These are phyloP conservation scores for Nicotiana noctiflora DNA, from an alignment of 257 asterid species.

Conservation along the genomic window DNA sequence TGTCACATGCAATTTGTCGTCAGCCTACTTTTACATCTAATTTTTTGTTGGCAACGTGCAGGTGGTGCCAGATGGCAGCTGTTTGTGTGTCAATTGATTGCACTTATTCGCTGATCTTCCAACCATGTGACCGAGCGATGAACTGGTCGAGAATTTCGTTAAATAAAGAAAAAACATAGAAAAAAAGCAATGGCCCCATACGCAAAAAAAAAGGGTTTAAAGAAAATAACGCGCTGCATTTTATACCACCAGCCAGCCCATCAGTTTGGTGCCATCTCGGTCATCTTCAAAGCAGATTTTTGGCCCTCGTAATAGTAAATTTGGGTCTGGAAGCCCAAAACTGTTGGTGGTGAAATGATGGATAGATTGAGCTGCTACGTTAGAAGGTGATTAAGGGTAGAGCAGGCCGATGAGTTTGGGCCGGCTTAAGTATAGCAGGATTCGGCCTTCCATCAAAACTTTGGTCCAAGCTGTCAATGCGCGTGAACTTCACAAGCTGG, in stretches of 20 bases:
- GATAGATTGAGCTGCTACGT: not conserved
- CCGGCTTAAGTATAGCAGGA: not conserved
- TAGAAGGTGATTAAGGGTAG: not conserved
- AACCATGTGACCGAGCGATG: not conserved
- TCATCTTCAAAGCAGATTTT: not conserved
- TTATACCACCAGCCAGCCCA: not conserved
- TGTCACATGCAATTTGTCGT: not conserved
- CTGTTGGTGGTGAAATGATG: not conserved
- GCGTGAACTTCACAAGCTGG: not conserved
- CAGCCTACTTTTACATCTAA: not conserved
- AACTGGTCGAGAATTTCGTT: not conserved
- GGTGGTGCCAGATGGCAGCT: conserved; percentile 11
- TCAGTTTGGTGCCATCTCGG: not conserved
- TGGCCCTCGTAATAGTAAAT: not conserved
- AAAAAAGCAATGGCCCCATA: not conserved
- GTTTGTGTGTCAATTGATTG: not conserved
- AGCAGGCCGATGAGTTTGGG: not conserved
- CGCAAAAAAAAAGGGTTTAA: not conserved
- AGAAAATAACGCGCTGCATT: not conserved
- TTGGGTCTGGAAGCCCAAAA: not conserved
- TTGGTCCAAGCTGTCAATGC: not conserved
- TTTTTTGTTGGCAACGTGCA: not conserved
- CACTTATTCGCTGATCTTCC: not conserved
- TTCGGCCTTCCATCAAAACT: not conserved
- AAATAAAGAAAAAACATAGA: not conserved